Conservation (phyloP, 2,329 filamentous ascomycete species). For the Alternaria hordeiaustralica region DNA sequence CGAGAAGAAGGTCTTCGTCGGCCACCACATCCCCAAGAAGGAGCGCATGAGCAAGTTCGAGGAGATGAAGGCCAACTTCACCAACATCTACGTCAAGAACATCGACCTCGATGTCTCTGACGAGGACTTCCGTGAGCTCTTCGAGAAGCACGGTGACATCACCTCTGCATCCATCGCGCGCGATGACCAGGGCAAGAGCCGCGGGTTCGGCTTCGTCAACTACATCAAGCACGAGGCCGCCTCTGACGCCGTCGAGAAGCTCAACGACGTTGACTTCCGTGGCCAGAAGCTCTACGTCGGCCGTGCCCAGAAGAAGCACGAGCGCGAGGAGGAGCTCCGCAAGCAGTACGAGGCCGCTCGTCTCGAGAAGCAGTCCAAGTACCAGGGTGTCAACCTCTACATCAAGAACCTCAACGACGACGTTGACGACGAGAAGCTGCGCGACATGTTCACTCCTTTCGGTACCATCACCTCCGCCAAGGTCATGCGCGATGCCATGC, state of each 20-base stretch:
- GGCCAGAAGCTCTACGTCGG: conserved; percentile 97
- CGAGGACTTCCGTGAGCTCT: conserved; percentile 92
- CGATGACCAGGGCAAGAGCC: conserved; percentile 88
- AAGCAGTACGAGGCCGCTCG: conserved; percentile 98
- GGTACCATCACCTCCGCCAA: conserved; percentile 98
- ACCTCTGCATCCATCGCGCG: conserved; percentile 94
- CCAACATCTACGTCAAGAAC: conserved; percentile 99
- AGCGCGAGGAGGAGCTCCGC: conserved; percentile 98
- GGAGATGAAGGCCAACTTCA: conserved; percentile 99
- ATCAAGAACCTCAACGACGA: conserved; percentile 99
- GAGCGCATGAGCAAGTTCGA: conserved; percentile 99
- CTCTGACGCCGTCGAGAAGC: conserved; percentile 82
- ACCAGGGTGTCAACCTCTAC: conserved; percentile 99
- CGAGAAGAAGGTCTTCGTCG: conserved; percentile 99
- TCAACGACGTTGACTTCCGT: conserved; percentile 91
- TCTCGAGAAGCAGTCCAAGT: conserved; percentile 98
- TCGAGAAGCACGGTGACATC: conserved; percentile 90
- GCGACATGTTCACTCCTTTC: conserved; percentile 88
- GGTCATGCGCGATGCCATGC: conserved; percentile 89
- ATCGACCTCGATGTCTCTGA: conserved; percentile 83
- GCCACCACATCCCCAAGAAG: conserved; percentile 99
- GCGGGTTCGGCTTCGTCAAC: conserved; percentile 96
- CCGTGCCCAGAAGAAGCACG: conserved; percentile 99
- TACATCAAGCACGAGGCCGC: conserved; percentile 91
- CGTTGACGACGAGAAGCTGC: conserved; percentile 96